Evolutionary conservation across 768 basidiomycete genomes (phyloP).

Genomic region (Naematelia aurantialba): DNA sequence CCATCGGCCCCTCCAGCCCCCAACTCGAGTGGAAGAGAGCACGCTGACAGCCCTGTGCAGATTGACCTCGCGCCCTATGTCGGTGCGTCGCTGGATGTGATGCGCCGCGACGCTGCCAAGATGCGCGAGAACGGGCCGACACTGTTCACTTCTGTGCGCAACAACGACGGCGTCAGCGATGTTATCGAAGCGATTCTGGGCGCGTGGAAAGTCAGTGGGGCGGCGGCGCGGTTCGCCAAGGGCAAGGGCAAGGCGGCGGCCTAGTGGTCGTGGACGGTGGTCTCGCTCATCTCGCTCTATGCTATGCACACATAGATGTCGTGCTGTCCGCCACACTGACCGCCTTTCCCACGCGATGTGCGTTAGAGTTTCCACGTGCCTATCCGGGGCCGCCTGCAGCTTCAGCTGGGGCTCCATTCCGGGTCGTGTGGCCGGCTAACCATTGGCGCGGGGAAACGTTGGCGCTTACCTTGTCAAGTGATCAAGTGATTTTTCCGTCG

Average conservation of each 20-base stretch:
- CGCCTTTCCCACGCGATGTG: too few relatives aligned
- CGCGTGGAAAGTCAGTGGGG: slow-evolving; percentile 69
- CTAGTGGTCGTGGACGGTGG: background rate
- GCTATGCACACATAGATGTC: background rate
- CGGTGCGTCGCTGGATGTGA: slow-evolving; percentile 85
- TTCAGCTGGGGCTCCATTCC: too few relatives aligned
- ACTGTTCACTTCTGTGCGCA: slow-evolving; percentile 78
- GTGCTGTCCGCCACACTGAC: too few relatives aligned
- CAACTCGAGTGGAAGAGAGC: background rate
- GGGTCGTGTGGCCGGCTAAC: too few relatives aligned
- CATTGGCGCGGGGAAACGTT: too few relatives aligned
- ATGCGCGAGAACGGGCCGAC: slow-evolving; percentile 97
- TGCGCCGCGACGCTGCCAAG: slow-evolving; percentile 84
- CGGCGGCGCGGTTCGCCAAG: slow-evolving; percentile 39
- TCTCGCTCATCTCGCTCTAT: too few relatives aligned
- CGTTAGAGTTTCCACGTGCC: too few relatives aligned
- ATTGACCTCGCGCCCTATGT: slow-evolving; percentile 91
- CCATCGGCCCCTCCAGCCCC: background rate
- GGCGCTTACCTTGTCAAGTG: too few relatives aligned
- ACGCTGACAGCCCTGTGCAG: slow-evolving; percentile 56
- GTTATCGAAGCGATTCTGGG: slow-evolving; percentile 74
- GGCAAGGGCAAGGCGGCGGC: slow-evolving; percentile 28
- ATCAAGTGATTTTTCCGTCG: too few relatives aligned
- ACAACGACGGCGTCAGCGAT: slow-evolving; percentile 73
- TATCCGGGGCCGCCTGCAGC: too few relatives aligned